These are phyloP conservation scores for Noccaea caerulescens DNA, from an alignment of 345 rosid species.

Conservation along the genomic window DNA sequence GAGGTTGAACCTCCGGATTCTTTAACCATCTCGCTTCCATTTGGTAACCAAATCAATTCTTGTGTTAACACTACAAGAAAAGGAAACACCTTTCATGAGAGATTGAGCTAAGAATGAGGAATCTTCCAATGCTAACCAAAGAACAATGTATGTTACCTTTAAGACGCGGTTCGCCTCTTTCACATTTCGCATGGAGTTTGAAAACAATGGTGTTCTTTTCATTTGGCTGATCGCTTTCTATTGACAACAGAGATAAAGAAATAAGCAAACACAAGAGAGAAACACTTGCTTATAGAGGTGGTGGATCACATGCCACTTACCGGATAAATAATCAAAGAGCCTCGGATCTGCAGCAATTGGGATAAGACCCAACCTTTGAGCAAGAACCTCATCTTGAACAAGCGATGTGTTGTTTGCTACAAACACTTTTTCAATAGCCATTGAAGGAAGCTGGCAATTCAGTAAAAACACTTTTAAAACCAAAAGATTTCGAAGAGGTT, in stretches of 20 bases:
- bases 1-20: constrained; percentile 54
- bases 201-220: constrained; percentile 94
- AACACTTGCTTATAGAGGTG: background rate
- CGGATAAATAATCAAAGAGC: constrained; percentile 83
- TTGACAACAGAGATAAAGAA: constrained; percentile 21
- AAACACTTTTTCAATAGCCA: constrained; percentile 94
- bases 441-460: constrained; percentile 68
- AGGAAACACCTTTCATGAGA: background rate
- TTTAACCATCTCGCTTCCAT: constrained; percentile 77
- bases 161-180: constrained; percentile 40
- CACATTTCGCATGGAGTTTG: constrained; percentile 78
- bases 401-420: constrained; percentile 88
- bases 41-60: constrained; percentile 78
- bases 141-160: constrained; percentile 44
- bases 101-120: background rate
- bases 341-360: constrained; percentile 88
- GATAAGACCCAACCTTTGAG: constrained; percentile 93
- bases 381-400: constrained; percentile 88
- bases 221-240: constrained; percentile 78
- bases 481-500: constrained; percentile 2
- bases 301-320: constrained; percentile 42
- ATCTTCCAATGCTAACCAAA: constrained; percentile 9
- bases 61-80: constrained; percentile 64
- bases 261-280: background rate
- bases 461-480: constrained; percentile 10